Evolutionary conservation across 805 yeast species (phyloP).

Genomic region (Dipodascus albidus): DNA sequence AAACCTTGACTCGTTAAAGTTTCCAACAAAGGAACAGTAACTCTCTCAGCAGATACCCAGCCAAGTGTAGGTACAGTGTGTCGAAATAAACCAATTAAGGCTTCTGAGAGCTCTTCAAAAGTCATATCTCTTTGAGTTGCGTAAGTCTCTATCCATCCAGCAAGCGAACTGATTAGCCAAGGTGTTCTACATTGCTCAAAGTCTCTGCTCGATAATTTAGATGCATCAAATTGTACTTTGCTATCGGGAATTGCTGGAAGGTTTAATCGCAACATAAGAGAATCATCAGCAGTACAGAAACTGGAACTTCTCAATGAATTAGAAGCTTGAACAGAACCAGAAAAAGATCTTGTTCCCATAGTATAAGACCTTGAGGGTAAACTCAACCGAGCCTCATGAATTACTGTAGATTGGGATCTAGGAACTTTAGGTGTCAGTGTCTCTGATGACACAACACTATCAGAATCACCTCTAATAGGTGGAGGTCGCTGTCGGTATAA

Average conservation of each 20-base stretch:
- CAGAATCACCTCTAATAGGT: not conserved
- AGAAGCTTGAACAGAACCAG: not conserved
- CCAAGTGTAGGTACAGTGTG: constrained; percentile 20
- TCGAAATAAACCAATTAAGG: constrained; percentile 16
- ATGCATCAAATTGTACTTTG: constrained; percentile 10
- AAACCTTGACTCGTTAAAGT: constrained; percentile 18
- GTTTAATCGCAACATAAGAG: constrained; percentile 12
- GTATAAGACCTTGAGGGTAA: not conserved
- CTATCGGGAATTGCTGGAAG: constrained; percentile 16
- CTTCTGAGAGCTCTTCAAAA: constrained; percentile 10
- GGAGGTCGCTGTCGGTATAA: not conserved
- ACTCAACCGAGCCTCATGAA: not conserved
- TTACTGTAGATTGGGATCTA: not conserved
- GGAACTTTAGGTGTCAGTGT: not conserved
- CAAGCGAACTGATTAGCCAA: constrained; percentile 12
- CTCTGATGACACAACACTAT: not conserved
- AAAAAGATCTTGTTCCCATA: not conserved
- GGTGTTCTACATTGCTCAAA: constrained; percentile 11
- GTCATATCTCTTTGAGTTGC: constrained; percentile 8
- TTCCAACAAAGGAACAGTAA: constrained; percentile 19
- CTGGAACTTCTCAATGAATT: constrained; percentile 11
- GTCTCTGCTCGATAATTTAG: constrained; percentile 13
- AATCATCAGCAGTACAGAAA: constrained; percentile 9
- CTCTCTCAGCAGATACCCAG: constrained; percentile 21
- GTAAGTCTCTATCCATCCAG: constrained; percentile 11